A percentile compares a stretch with the other conserved stretches of the same genome.
These are phyloP conservation scores for Penicillium sp. DNA, from an alignment of 2,329 filamentous ascomycete species.

Conservation along the genomic window DNA sequence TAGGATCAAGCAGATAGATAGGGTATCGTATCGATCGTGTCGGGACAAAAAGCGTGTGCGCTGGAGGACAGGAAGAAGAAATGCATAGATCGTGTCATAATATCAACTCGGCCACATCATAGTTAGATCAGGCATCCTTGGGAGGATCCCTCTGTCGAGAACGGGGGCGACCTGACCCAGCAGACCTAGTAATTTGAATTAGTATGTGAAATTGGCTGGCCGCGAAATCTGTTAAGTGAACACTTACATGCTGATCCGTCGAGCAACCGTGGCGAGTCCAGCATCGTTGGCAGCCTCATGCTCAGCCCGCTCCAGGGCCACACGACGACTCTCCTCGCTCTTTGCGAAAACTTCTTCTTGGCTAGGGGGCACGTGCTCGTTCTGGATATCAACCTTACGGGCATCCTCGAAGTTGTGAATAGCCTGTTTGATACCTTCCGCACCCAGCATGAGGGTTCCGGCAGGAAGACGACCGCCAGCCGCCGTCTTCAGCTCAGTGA, in stretches of 20 bases:
- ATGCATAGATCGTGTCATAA: constrained; percentile 30
- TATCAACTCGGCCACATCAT: constrained; percentile 21
- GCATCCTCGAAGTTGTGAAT: constrained; percentile 97
- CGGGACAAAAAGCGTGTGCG: constrained; percentile 23
- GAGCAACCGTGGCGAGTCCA: constrained; percentile 79
- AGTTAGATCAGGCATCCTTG: constrained; percentile 29
- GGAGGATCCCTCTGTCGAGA: constrained; percentile 35
- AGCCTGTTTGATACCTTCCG: constrained; percentile 97
- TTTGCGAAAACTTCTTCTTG: constrained; percentile 87
- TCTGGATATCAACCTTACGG: constrained; percentile 93
- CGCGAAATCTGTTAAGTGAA: background rate
- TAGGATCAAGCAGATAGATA: constrained; percentile 26
- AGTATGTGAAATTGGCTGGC: background rate
- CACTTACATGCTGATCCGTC: constrained; percentile 93
- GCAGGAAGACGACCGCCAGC: constrained; percentile 88
- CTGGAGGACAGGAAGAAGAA: constrained; percentile 26
- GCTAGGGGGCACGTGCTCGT: constrained; percentile 87
- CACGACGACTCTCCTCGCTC: constrained; percentile 75
- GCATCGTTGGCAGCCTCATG: constrained; percentile 90
- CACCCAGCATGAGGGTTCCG: constrained; percentile 95
- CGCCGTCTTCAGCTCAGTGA: constrained; percentile 96
- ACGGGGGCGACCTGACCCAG: constrained; percentile 36
- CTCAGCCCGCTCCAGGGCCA: constrained; percentile 81
- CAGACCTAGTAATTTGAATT: constrained; percentile 33
- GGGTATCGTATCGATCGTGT: constrained; percentile 30